phyloP scores from a whole-genome alignment of 192 early-diverging fungal genomes.

The Spizellomyces punctatus region DNA sequence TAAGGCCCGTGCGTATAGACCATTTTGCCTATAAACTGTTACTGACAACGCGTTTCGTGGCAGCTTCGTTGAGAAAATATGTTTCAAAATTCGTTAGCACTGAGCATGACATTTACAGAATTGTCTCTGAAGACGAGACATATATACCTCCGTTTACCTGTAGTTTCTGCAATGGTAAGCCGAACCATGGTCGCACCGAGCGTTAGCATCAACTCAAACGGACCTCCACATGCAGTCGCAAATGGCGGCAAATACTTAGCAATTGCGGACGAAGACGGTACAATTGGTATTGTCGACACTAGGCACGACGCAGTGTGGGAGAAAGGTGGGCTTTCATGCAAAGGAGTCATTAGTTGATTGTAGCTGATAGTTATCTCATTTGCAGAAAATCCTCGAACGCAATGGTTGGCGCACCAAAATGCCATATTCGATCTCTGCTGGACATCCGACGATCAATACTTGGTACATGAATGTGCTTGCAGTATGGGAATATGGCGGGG shows the following conservation, averaged over 20 bases:
- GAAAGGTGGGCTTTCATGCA: not conserved
- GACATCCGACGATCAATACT: constrained; percentile 64
- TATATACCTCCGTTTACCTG: constrained; percentile 41
- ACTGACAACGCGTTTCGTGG: not conserved
- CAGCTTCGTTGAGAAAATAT: constrained; percentile 16
- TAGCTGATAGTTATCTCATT: not conserved
- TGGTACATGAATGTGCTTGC: constrained; percentile 48
- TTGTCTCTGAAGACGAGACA: not conserved
- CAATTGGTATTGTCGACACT: constrained; percentile 62
- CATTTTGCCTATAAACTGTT: too few species aligned
- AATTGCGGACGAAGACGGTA: constrained; percentile 70
- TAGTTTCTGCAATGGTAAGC: constrained; percentile 40
- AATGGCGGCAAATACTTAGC: constrained; percentile 63
- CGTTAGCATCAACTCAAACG: not conserved
- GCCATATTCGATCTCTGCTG: constrained; percentile 83
- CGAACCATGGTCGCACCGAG: not conserved
- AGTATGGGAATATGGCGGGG: constrained; percentile 1
- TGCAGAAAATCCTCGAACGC: constrained; percentile 26
- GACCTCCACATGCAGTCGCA: constrained; percentile 30
- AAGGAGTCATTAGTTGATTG: not conserved
- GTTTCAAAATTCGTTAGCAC: constrained; percentile 27
- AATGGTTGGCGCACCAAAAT: constrained; percentile 72
- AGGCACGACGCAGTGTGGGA: constrained; percentile 31
- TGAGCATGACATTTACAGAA: constrained; percentile 26
- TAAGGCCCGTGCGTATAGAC: too few species aligned